Conservation (phyloP, 2,329 filamentous ascomycete genomes). For the Colletotrichum paranaense region DNA sequence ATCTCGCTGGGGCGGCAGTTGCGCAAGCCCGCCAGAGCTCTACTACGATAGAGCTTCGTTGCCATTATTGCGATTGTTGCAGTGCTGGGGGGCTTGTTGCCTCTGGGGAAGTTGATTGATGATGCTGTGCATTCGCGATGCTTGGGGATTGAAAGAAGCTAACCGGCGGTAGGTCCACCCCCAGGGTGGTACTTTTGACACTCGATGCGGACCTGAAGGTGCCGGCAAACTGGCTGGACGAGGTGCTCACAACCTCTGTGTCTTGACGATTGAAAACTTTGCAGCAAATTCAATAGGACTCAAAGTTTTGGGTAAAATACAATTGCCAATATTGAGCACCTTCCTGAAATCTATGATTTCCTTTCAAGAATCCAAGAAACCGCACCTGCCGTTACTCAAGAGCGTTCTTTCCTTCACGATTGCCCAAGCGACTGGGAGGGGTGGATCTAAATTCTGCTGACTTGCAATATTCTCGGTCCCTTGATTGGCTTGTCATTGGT, state of each 20-base stretch:
- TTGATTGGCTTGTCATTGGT: slow-evolving; percentile 3
- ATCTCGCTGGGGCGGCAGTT: slow-evolving; percentile 35
- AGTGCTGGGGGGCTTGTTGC: slow-evolving; percentile 35
- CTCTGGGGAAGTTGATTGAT: slow-evolving; percentile 35
- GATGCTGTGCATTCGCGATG: slow-evolving; percentile 33
- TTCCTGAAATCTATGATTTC: neutral
- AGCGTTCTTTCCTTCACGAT: neutral
- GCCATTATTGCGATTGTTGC: slow-evolving; percentile 61
- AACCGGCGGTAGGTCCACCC: slow-evolving; percentile 17
- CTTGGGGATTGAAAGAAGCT: slow-evolving; percentile 33
- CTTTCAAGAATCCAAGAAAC: neutral
- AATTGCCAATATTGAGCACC: neutral
- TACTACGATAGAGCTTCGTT: slow-evolving; percentile 68
- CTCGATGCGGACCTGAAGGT: neutral
- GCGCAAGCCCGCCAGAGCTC: slow-evolving; percentile 56
- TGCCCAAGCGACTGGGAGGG: neutral
- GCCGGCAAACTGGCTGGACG: neutral
- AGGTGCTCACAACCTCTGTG: neutral
- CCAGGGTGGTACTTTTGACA: neutral
- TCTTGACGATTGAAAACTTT: neutral
- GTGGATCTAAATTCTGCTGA: slow-evolving; percentile 28
- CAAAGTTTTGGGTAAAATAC: neutral
- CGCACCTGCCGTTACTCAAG: neutral
- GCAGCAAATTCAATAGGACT: neutral
- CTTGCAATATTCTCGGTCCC: slow-evolving; percentile 18